phyloP scores from a whole-genome alignment of 352 stramenopile species.

The Phytophthora hybrid region DNA sequence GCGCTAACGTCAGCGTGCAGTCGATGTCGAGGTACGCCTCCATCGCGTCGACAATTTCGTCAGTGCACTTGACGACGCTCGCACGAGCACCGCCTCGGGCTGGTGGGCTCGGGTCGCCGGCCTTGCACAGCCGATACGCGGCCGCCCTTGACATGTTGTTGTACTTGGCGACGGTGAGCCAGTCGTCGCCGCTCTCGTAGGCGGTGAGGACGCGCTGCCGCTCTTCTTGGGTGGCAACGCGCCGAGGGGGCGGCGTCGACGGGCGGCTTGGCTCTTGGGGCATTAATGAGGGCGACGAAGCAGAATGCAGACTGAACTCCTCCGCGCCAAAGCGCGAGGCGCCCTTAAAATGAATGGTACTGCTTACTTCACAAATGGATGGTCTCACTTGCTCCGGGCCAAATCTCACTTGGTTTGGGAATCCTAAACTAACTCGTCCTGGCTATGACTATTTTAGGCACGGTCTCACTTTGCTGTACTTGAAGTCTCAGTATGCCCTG shows the following conservation, averaged over 20 bases:
- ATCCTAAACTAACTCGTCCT: no score
- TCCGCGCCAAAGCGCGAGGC: no score
- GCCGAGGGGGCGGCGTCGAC: not conserved
- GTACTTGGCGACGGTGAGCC: not conserved
- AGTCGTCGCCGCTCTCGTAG: not conserved
- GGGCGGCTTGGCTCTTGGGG: not conserved
- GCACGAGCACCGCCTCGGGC: not conserved
- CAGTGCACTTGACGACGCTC: not conserved
- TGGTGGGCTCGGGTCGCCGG: not conserved
- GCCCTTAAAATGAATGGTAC: no score
- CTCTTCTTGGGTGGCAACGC: not conserved
- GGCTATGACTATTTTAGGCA: no score
- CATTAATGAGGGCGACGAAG: no score
- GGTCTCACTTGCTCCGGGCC: no score
- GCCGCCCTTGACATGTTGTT: not conserved
- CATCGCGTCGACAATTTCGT: not conserved
- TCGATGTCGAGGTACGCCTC: not conserved
- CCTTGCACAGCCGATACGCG: not conserved
- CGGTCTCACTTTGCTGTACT: no score
- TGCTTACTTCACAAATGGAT: no score
- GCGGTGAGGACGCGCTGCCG: not conserved
- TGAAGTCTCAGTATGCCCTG: no score
- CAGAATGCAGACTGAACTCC: no score
- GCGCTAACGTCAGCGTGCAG: not conserved
- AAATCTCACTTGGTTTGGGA: no score